A percentile compares a stretch with the other conserved stretches of the same genome.
Conservation (phyloP, 768 basidiomycete species). For the Omphalotus guepiniiformis region DNA sequence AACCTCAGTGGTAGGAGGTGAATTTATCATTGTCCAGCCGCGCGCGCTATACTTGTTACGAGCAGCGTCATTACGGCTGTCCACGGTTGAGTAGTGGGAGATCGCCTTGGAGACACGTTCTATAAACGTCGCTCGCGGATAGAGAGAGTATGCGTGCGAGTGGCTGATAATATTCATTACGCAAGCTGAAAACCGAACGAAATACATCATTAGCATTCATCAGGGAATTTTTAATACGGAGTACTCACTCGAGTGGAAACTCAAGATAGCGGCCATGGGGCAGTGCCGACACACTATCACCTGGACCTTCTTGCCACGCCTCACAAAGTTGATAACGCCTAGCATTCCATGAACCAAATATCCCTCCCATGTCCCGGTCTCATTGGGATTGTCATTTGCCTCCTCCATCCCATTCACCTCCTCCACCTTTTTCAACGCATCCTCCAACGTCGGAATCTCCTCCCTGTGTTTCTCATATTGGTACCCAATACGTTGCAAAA, state of each 20-base stretch:
- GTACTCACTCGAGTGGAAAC: constrained; percentile 44
- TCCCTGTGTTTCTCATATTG: constrained; percentile 15
- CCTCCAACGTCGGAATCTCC: constrained; percentile 18
- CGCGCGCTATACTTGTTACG: constrained; percentile 31
- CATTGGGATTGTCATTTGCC: constrained; percentile 3
- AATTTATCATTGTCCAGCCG: constrained; percentile 29
- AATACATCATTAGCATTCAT: not conserved
- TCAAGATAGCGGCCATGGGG: constrained; percentile 35
- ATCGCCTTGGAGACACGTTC: constrained; percentile 1
- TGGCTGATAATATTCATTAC: constrained; percentile 43
- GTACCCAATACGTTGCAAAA: constrained; percentile 31
- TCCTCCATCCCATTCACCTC: not conserved
- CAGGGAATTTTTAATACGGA: not conserved
- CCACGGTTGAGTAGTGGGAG: constrained; percentile 15
- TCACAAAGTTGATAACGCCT: constrained; percentile 29
- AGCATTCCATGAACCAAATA: constrained; percentile 23
- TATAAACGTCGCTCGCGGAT: constrained; percentile 37
- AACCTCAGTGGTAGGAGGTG: not conserved
- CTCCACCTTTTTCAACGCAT: not conserved
- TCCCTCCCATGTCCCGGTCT: constrained; percentile 3
- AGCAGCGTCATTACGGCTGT: constrained; percentile 6
- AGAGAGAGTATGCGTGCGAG: constrained; percentile 36
- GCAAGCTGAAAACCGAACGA: constrained; percentile 27
- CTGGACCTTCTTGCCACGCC: constrained; percentile 30
- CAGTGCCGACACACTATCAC: constrained; percentile 30